Evolutionary conservation across 129 eudicot genomes (phyloP).

Genomic region (Helianthus tuberosus): DNA sequence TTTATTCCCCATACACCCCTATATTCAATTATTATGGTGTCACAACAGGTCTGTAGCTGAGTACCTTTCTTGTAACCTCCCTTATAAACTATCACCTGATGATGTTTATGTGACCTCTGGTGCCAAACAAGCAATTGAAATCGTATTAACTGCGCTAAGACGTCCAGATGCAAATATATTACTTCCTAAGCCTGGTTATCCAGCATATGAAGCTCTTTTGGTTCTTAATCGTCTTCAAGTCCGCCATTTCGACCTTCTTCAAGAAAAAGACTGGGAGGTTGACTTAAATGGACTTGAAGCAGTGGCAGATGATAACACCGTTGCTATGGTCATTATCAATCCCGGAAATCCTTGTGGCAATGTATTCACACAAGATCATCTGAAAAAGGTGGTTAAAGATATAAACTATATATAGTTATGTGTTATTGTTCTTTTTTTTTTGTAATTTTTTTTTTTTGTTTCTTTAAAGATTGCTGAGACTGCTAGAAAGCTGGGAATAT

Average conservation of each 20-base stretch:
- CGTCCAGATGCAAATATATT: constrained; percentile 41
- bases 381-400: constrained; percentile 28
- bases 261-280: constrained; percentile 36
- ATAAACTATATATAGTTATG: background rate
- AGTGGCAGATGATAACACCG: constrained; percentile 33
- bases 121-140: constrained; percentile 42
- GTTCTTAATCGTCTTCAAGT: constrained; percentile 32
- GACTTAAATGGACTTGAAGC: constrained; percentile 33
- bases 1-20: background rate
- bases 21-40: background rate
- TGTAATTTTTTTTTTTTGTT: background rate
- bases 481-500: constrained; percentile 58
- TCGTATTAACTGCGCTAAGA: constrained; percentile 27
- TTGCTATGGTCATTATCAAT: constrained; percentile 43
- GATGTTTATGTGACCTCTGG: constrained; percentile 40
- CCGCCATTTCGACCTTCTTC: constrained; percentile 43
- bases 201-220: constrained; percentile 37
- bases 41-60: constrained; percentile 37
- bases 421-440: background rate
- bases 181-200: constrained; percentile 46
- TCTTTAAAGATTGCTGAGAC: constrained; percentile 52
- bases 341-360: constrained; percentile 50
- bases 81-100: constrained; percentile 37
- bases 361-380: constrained; percentile 31
- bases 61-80: constrained; percentile 35